A percentile compares a stretch with the other conserved stretches of the same genome.
These are phyloP conservation scores for Stromatinia cepivora DNA, from an alignment of 2,329 filamentous ascomycete species.

Conservation along the genomic window DNA sequence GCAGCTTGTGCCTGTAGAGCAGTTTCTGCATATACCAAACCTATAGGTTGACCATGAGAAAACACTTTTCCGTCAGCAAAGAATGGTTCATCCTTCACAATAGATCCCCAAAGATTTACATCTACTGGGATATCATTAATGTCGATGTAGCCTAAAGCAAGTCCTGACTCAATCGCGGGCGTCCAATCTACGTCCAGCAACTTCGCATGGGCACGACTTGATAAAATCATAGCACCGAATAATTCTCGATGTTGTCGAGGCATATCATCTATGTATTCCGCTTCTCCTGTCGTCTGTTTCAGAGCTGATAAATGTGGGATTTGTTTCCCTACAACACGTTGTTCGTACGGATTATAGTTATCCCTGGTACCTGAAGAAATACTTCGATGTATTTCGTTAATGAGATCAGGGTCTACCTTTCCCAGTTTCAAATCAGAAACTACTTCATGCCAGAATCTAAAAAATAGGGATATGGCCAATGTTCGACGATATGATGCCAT, in stretches of 20 bases:
- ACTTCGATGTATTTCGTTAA: conserved; percentile 78
- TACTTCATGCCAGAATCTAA: conserved; percentile 90
- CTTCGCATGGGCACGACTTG: conserved; percentile 82
- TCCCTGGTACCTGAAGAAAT: conserved; percentile 75
- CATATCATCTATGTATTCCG: conserved; percentile 94
- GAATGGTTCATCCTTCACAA: conserved; percentile 75
- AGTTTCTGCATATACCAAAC: conserved; percentile 78
- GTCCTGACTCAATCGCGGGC: conserved; percentile 61
- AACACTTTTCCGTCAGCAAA: conserved; percentile 87
- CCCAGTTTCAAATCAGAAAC: conserved; percentile 58
- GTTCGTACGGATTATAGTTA: conserved; percentile 75
- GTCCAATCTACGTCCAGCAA: conserved; percentile 73
- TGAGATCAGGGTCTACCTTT: conserved; percentile 67
- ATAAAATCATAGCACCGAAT: conserved; percentile 82
- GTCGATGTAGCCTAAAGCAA: conserved; percentile 79
- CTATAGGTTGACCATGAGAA: conserved; percentile 90
- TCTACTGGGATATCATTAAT: conserved; percentile 74
- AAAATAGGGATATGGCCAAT: conserved; percentile 88
- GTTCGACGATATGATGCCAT: conserved; percentile 95
- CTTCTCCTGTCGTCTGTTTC: conserved; percentile 90
- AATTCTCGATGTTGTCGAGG: conserved; percentile 82
- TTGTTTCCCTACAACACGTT: conserved; percentile 78
- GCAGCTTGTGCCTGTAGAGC: conserved; percentile 76
- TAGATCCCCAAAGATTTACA: conserved; percentile 82
- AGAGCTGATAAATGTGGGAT: conserved; percentile 82